Conservation (phyloP, 345 rosid genomes). For the Arabis hirsuta region DNA sequence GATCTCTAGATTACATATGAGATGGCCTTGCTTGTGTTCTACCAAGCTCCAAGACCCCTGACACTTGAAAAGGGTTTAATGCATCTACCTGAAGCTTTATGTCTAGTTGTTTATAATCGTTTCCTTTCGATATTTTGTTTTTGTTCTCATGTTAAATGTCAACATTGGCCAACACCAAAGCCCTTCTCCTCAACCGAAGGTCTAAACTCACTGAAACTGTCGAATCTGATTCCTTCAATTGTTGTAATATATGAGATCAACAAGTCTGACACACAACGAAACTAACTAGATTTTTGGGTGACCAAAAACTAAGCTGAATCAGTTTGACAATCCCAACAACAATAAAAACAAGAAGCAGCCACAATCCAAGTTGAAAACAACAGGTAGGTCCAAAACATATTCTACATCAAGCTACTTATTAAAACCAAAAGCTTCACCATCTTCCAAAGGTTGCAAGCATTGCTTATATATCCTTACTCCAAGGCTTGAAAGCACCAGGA, state of each 20-base stretch:
- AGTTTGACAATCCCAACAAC: conserved; percentile 19
- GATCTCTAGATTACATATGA: conserved; percentile 35
- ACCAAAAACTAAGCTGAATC: background rate
- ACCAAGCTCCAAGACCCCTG: conserved; percentile 29
- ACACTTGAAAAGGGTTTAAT: conserved; percentile 31
- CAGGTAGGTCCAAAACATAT: background rate
- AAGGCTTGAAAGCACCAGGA: conserved; percentile 41
- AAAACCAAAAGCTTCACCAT: conserved; percentile 18
- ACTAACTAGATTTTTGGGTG: too few species aligned
- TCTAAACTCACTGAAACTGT: too few species aligned
- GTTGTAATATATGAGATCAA: background rate
- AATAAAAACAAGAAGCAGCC: background rate
- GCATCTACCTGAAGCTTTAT: conserved; percentile 12
- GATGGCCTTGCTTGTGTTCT: conserved; percentile 42
- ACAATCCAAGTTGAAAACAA: background rate
- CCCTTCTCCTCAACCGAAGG: too few species aligned
- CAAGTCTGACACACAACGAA: background rate
- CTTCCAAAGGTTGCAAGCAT: conserved; percentile 17
- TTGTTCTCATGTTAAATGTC: background rate
- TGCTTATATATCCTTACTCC: conserved; percentile 5
- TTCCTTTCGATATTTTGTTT: conserved; percentile 4
- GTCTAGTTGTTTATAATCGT: conserved; percentile 2
- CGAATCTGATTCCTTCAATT: background rate
- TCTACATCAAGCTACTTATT: conserved; percentile 14
- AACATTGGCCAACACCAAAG: too few species aligned